These are phyloP conservation scores for Amylostereum areolatum DNA, from an alignment of 1,284 basidiomycete genomes.

Conservation along the genomic window DNA sequence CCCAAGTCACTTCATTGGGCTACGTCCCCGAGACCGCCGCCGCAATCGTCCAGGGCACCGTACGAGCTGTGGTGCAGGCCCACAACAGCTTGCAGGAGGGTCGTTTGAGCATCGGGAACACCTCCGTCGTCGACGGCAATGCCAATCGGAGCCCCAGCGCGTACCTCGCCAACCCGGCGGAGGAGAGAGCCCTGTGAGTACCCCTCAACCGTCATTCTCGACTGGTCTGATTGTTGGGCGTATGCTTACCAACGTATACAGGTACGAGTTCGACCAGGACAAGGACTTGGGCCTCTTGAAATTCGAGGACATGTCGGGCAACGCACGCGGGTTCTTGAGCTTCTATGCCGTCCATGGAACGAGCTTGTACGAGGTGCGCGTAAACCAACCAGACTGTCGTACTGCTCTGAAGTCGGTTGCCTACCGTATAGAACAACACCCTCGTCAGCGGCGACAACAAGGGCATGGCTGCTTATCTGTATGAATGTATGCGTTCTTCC, in stretches of 20 bases:
- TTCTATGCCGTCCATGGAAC: conserved; percentile 83
- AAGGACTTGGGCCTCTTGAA: conserved; percentile 63
- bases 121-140: conserved; percentile 61
- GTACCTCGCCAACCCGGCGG: conserved; percentile 66
- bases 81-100: conserved; percentile 59
- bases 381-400: background rate
- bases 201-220: background rate
- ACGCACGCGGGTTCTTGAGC: conserved; percentile 59
- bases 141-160: conserved; percentile 71
- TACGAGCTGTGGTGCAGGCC: conserved; percentile 63
- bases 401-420: background rate
- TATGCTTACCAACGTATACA: background rate
- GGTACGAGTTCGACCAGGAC: conserved; percentile 64
- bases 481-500: conserved; percentile 45
- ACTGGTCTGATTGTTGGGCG: background rate
- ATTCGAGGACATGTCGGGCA: conserved; percentile 54
- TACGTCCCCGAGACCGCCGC: conserved; percentile 65
- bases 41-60: conserved; percentile 66
- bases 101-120: conserved; percentile 59
- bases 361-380: conserved; percentile 59
- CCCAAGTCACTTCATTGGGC: conserved; percentile 71
- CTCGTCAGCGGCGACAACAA: conserved; percentile 75
- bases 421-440: conserved; percentile 59
- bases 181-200: conserved; percentile 46
- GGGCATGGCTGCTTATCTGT: conserved; percentile 76